These are phyloP conservation scores for Talaromyces stipitatus DNA, from an alignment of 495 filamentous ascomycete genomes.

Conservation along the genomic window DNA sequence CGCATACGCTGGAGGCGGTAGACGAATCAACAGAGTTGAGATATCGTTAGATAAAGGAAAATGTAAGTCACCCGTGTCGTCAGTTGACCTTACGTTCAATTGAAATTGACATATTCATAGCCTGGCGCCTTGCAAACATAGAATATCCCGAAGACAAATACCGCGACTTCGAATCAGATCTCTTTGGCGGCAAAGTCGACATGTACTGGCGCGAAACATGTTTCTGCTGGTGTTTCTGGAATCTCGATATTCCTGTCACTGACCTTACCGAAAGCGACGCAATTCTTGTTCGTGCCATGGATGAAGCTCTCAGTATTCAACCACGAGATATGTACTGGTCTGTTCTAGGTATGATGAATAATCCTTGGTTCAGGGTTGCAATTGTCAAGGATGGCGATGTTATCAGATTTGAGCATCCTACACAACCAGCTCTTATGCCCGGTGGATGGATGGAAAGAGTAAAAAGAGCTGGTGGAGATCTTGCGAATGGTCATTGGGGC, in stretches of 20 bases:
- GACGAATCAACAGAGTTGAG: conserved; percentile 76
- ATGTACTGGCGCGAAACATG: conserved; percentile 73
- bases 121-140: conserved; percentile 75
- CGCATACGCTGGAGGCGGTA: conserved; percentile 86
- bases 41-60: conserved; percentile 78
- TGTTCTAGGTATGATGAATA: conserved; percentile 98
- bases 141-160: conserved; percentile 86
- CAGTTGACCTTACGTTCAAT: not conserved
- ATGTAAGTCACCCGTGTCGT: conserved; percentile 18
- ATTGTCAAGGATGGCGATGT: conserved; percentile 62
- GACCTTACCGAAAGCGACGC: conserved; percentile 60
- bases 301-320: conserved; percentile 81
- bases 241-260: conserved; percentile 56
- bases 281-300: conserved; percentile 82
- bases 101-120: conserved; percentile 19
- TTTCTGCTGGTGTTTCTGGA: conserved; percentile 97
- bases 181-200: conserved; percentile 76
- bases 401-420: conserved; percentile 85
- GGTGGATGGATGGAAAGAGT: conserved; percentile 96
- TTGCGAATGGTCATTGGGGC: conserved; percentile 82
- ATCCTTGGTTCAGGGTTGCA: conserved; percentile 83
- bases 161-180: conserved; percentile 53
- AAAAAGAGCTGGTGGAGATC: conserved; percentile 79
- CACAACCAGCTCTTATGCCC: conserved; percentile 66
- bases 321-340: conserved; percentile 97